Conservation (phyloP, 2,329 filamentous ascomycete genomes). For the Talaromyces sp. region DNA sequence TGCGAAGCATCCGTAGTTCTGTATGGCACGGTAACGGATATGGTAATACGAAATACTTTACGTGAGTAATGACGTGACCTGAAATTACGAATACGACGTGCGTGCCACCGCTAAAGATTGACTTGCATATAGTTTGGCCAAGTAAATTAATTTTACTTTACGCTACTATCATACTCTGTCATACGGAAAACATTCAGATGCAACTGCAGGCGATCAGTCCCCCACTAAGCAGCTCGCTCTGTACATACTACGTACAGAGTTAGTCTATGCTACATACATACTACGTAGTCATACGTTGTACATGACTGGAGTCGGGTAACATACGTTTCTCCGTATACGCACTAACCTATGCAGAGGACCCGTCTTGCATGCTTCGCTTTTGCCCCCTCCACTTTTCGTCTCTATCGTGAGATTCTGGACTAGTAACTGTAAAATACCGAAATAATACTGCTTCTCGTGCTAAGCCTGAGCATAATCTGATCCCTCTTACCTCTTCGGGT, state of each 20-base stretch:
- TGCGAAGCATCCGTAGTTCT: not conserved
- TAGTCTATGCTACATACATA: not conserved
- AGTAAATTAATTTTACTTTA: constrained; percentile 6
- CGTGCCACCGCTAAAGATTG: not conserved
- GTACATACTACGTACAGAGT: not conserved
- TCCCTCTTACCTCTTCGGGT: constrained; percentile 19
- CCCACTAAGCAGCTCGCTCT: constrained; percentile 13
- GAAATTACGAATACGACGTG: not conserved
- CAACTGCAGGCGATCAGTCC: constrained; percentile 17
- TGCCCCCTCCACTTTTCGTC: constrained; percentile 10
- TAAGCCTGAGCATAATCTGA: constrained; percentile 3
- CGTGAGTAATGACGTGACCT: not conserved
- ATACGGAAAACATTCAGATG: constrained; percentile 8
- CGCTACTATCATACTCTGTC: constrained; percentile 5
- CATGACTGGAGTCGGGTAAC: not conserved
- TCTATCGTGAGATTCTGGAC: not conserved
- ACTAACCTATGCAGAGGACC: not conserved
- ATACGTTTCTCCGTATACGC: not conserved
- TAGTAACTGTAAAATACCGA: constrained; percentile 5
- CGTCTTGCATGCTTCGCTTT: not conserved
- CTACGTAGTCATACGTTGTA: not conserved
- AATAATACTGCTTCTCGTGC: not conserved
- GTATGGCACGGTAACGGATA: not conserved
- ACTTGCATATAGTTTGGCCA: not conserved
- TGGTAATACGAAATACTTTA: not conserved